Base-by-base conservation (phyloP, 495 filamentous ascomycete genomes). In the Cercophora samala region DNA sequence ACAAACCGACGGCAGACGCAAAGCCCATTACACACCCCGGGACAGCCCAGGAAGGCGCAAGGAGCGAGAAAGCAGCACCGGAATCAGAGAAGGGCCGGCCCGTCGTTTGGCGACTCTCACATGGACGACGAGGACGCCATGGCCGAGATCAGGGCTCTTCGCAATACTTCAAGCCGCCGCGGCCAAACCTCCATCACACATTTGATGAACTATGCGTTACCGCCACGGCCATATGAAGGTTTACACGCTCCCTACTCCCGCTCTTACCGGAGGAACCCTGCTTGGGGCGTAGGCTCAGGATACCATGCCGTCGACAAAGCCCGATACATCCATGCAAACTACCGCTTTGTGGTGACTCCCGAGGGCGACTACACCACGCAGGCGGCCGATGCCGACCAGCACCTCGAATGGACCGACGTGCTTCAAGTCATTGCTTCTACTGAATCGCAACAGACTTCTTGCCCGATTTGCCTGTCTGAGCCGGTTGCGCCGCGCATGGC, bases 121-220 rank as follows among this genome's bases (percentile, higher is more conserved):
- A 60, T 71, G 22, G 82, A 85, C 77, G 76, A 80, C 53, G 92
- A 96, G 81, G 92, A 94, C 80, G 87, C 88, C 72, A 88, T 91
- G 84, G 91, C 87, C 65, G 93, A 96, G 83, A 85, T 91, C 68
- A 88, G 88, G 78, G 90, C 90, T 74, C 91, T 97, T 85, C 88
- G 88, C 78, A 93, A 93, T 73, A 83, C 90, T 53, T 92, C 83
- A 68, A 93, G 90, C 74, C 90, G 93, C 42, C 90, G 94, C 68
- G 96, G 94, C 67, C 95, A 97, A 71, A 97, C 92, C 52, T 96
- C 92, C 71, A 98, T 99, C 74, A 97, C 95, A 19, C 95, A 99
- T 78, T 79, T 99, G 26, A 91, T 99, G 87, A 96, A 92, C 77
- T 95, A 97, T 75, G 87, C 90, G 53, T 82, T 93, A 42, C 91